Percentiles rank a stretch among this genome's conserved stretches.
These are phyloP conservation scores for Hylodesmum podocarpum DNA, from an alignment of 306 rosid species.

Conservation along the genomic window DNA sequence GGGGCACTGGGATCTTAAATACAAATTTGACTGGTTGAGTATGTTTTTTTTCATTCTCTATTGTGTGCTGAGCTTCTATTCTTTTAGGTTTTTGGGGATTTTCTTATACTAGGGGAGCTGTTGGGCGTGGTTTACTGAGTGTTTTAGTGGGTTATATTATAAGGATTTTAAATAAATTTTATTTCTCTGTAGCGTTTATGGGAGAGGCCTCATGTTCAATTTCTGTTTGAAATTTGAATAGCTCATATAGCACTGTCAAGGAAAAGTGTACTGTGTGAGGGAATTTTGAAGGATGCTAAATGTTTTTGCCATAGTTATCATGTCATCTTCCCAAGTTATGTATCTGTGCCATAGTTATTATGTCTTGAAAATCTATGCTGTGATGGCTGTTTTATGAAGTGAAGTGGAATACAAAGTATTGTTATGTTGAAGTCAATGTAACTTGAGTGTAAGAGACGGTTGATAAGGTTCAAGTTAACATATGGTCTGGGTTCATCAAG, in stretches of 20 bases:
- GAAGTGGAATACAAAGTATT: background rate
- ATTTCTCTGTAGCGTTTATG: background rate
- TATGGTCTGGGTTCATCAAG: background rate
- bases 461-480: background rate
- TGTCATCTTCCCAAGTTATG: background rate
- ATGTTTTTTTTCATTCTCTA: background rate
- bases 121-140: background rate
- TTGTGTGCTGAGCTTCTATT: background rate
- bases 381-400: background rate
- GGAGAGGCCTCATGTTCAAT: background rate
- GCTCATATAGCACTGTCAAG: background rate
- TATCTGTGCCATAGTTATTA: background rate
- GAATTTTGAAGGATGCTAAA: background rate
- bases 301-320: background rate
- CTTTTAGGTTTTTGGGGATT: constrained; percentile 8
- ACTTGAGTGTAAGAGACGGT: background rate
- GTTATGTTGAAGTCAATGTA: background rate
- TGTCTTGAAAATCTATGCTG: constrained; percentile 2
- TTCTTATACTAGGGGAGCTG: background rate
- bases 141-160: background rate
- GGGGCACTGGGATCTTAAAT: background rate
- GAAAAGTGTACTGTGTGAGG: background rate
- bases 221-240: constrained; percentile 19
- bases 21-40: background rate
- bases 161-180: background rate